These are phyloP conservation scores for Trichoderma asperelloides DNA, from an alignment of 495 filamentous ascomycete species.

Conservation along the genomic window DNA sequence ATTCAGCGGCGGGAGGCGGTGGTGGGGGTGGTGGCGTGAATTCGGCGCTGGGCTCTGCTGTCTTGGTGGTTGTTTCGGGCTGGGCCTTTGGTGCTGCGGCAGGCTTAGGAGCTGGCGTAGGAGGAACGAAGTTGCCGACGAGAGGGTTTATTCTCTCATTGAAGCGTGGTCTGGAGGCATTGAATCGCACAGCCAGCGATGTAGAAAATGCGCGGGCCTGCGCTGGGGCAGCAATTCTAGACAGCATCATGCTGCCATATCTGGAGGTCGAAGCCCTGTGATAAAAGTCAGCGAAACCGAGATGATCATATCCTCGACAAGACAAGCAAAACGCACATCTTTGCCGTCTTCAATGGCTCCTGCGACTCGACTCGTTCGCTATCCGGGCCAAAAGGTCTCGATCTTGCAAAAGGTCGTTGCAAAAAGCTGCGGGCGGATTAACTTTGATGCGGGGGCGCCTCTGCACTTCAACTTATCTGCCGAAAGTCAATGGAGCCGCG, in stretches of 20 bases:
- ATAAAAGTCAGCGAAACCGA: not conserved
- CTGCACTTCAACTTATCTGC: not conserved
- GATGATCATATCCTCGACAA: not conserved
- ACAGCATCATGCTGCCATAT: constrained; percentile 9
- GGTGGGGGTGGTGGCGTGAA: constrained; percentile 18
- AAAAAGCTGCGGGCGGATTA: constrained; percentile 3
- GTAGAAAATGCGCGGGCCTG: constrained; percentile 1
- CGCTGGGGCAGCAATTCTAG: not conserved
- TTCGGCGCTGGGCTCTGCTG: constrained; percentile 13
- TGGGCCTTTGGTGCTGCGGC: not conserved
- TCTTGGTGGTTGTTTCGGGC: not conserved
- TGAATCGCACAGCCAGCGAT: not conserved
- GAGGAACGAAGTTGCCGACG: constrained; percentile 1
- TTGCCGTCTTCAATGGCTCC: not conserved
- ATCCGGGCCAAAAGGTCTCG: not conserved
- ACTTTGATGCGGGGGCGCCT: not conserved
- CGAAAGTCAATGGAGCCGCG: not conserved
- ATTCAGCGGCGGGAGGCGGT: constrained; percentile 14
- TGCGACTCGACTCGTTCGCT: not conserved
- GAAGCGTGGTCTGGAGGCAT: not conserved
- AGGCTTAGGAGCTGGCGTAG: not conserved
- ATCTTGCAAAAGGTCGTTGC: not conserved
- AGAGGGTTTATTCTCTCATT: constrained; percentile 5
- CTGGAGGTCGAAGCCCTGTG: not conserved
- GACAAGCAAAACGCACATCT: not conserved